Base-by-base conservation (phyloP, 306 rosid genomes). In the Sphenostylis stenocarpa region DNA sequence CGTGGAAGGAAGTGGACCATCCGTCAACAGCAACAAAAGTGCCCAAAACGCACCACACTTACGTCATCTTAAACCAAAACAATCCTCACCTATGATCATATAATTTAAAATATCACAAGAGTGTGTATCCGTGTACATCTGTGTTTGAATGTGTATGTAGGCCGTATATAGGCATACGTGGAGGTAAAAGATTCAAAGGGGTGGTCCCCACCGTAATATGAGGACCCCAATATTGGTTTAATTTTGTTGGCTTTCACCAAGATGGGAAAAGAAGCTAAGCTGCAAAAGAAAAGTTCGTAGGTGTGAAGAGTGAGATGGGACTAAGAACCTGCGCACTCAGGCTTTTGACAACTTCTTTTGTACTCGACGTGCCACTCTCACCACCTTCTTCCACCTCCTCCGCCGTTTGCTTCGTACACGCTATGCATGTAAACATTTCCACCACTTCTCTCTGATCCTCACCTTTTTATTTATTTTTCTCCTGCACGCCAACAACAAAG, bases 291-390 rank as follows among this genome's bases (percentile, higher is more conserved):
- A 84, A 87, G 80, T 48, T 68, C 51, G 88, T 78, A 60, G 81
- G 74, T 47, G 66, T 20, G 61, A 57, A 20, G 58, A 15, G 45
- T 38, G 24, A 45, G 68, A 17, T 14, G 33, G 19, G 39, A 41
- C 65, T 81, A 72, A 68, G 84, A 82, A 94, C 98, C 98, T 94
- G 98, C 21, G 97, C 47, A 45, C 97, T 89, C 86, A 94, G 91
- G 87, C 93, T 86, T 89, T 90, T 94, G 93, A 90, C 95, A 90
- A 96, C 91, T 88, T 89, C 91, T 87, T 89, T 90, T 67, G 88
- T 88, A 78, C 81, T 85, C 77, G 97, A 94, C 72, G 97, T 94
- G 88, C 96, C 91, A 76, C 91, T 84, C 76, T 24, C 41, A 17
- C 86, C 92, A 70, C 89, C 91, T 67, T 51, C 92, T n/a, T 80